Base-by-base conservation (phyloP, 1,139 yeast species). In the Blastobotrys petasosporus region DNA sequence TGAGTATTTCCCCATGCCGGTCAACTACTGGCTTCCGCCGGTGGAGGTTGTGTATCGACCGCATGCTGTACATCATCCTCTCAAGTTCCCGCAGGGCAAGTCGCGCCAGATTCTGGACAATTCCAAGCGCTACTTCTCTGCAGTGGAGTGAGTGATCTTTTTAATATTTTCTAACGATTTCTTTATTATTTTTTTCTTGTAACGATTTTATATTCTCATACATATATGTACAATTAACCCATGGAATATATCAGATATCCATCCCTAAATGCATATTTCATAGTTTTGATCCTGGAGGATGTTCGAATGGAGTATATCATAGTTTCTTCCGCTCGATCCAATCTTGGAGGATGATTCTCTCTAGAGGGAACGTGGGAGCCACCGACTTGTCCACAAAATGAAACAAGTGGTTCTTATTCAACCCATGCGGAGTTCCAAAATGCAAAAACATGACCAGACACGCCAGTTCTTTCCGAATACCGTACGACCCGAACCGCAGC, bases 11-110 rank as follows among this genome's bases (percentile, higher is more conserved):
- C 81, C 82, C 1, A 73, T 77, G 46, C 76, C 78, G 47, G 70
- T 67, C 50, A 79, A 75, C 34, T 77, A 77, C 56, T 77, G 77
- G 61, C 64, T 76, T 44, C 80, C 81, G 8, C 82, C 82, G 1
- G 76, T 77, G 28, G 78, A 77, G 57, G 79, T 74, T 44, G 81
- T 77, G 8, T 77, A 77, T 56, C 73, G 77, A 51, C 82, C 82
- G 1, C 82, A 77, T 57, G 71, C 80, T 5, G 78, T 75, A 1
- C 81, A 76, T 55, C 80, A 56, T 39, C 61, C 60, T 2, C 45
- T 57, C 47, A 54, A 57, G 42, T 47, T 55, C 36, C 59, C 60
- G 5, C 43, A 47, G 10, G 53, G 54, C 16, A 48, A 50, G 12
- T 37, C 52, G 8, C 44, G 44, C 30, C 49, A 44, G 47, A 40